Evolutionary conservation across 2,329 filamentous ascomycete species (phyloP).

Genomic region (Calycina herbarum): DNA sequence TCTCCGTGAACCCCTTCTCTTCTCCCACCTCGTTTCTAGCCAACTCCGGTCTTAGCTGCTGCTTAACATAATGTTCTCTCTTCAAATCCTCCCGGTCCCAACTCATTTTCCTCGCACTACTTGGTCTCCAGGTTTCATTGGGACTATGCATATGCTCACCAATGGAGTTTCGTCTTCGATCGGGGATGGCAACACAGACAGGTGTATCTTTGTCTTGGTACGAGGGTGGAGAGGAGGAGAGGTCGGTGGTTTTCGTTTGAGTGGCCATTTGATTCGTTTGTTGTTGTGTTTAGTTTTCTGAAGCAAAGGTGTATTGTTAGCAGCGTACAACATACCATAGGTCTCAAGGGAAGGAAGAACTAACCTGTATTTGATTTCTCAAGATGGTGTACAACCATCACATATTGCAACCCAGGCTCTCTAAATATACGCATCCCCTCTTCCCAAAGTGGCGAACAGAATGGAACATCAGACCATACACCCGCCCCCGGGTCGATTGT

Average conservation of each 20-base stretch:
- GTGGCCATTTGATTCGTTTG: slow-evolving; percentile 1
- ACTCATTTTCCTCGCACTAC: slow-evolving; percentile 27
- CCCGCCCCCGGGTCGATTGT: neutral
- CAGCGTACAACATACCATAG: neutral
- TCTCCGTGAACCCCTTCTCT: slow-evolving; percentile 25
- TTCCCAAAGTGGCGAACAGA: neutral
- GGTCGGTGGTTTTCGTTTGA: neutral
- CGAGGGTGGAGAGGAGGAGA: neutral
- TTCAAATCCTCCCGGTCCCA: slow-evolving; percentile 36
- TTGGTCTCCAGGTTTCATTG: slow-evolving; percentile 31
- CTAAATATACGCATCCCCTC: neutral
- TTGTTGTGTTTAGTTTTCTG: no score
- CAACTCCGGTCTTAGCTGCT: slow-evolving; percentile 14
- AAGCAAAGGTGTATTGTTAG: neutral
- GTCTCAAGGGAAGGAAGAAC: neutral
- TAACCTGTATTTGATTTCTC: neutral
- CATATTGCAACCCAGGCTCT: neutral
- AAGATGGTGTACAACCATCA: no score
- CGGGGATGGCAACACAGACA: slow-evolving; percentile 20
- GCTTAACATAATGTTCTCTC: slow-evolving; percentile 22
- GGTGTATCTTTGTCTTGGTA: neutral
- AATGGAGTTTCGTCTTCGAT: slow-evolving; percentile 29
- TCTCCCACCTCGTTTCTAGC: neutral
- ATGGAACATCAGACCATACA: neutral
- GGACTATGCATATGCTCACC: slow-evolving; percentile 29